Percentiles rank a stretch among this genome's conserved stretches.
phyloP scores from a whole-genome alignment of 179 eudicot species.

The Camellia oleifera region DNA sequence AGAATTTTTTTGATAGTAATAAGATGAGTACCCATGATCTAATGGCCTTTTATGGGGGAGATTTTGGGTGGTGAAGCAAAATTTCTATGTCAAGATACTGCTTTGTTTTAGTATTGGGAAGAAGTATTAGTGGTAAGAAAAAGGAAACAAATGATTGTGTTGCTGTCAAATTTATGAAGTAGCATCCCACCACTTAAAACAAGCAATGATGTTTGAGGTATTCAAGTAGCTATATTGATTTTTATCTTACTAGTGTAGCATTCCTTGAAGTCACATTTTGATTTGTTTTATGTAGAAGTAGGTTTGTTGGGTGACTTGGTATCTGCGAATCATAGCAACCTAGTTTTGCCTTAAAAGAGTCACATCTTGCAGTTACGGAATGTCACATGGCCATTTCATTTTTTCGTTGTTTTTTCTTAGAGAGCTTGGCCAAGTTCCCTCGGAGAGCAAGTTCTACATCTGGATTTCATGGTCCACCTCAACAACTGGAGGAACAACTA shows the following conservation, averaged over 20 bases:
- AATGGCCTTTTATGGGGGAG: too few relatives aligned
- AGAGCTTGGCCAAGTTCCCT: conserved; percentile 85
- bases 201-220: too few relatives aligned
- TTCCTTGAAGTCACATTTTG: not conserved
- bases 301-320: not conserved
- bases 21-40: too few relatives aligned
- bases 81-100: too few relatives aligned
- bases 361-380: not conserved
- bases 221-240: not conserved
- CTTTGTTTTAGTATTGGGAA: too few relatives aligned
- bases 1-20: too few relatives aligned
- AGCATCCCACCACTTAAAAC: too few relatives aligned
- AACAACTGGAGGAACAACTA: conserved; percentile 45
- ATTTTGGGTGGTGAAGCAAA: too few relatives aligned
- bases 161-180: too few relatives aligned
- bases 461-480: conserved; percentile 46
- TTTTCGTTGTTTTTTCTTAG: conserved; percentile 35
- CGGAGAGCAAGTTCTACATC: conserved; percentile 52
- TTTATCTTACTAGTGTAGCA: not conserved
- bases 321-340: too few relatives aligned
- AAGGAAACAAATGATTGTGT: too few relatives aligned
- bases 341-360: not conserved
- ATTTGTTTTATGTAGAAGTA: not conserved
- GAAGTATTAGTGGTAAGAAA: too few relatives aligned
- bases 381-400: not conserved